Percentiles rank a stretch among this genome's conserved stretches.
These are phyloP conservation scores for Vaccinium macrocarpon DNA, from an alignment of 148 eudicot genomes.

Conservation along the genomic window DNA sequence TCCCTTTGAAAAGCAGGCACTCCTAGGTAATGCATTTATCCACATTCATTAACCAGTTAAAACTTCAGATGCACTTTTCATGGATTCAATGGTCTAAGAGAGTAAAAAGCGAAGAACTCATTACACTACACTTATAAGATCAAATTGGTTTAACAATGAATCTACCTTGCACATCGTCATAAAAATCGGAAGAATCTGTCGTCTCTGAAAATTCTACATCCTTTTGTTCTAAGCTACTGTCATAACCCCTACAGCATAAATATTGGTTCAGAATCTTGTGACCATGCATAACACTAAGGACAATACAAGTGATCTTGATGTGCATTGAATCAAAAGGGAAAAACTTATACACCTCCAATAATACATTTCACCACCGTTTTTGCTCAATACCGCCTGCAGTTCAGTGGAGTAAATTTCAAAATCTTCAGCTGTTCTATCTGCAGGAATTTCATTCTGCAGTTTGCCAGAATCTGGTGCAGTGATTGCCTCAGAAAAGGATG, in stretches of 20 bases:
- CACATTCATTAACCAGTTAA: not conserved
- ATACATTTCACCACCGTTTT: slow-evolving; percentile 27
- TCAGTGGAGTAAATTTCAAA: slow-evolving; percentile 34
- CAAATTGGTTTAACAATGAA: not conserved
- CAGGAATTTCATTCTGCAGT: slow-evolving; percentile 26
- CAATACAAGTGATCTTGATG: slow-evolving; percentile 4
- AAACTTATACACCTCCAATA: slow-evolving; percentile 33
- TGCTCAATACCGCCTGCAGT: slow-evolving; percentile 31
- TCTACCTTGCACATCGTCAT: slow-evolving; percentile 48
- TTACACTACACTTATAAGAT: not conserved
- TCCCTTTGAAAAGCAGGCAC: slow-evolving; percentile 42
- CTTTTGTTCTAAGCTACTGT: slow-evolving; percentile 29
- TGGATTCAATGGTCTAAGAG: not conserved
- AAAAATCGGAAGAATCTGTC: slow-evolving; percentile 24
- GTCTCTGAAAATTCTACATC: slow-evolving; percentile 32
- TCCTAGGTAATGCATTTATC: slow-evolving; percentile 33
- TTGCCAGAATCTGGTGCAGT: slow-evolving; percentile 30
- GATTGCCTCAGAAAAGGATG: slow-evolving; percentile 26
- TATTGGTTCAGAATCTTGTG: not conserved
- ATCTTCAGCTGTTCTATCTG: slow-evolving; percentile 29
- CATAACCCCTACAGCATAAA: slow-evolving; percentile 28
- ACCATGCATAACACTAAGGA: not conserved
- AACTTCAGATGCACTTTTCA: not conserved
- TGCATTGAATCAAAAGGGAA: slow-evolving; percentile 15
- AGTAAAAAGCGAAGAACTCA: not conserved